Percentiles rank a stretch among this genome's conserved stretches.
Evolutionary conservation across 495 filamentous ascomycete genomes (phyloP).

Genomic region (Aspergillus wentii): DNA sequence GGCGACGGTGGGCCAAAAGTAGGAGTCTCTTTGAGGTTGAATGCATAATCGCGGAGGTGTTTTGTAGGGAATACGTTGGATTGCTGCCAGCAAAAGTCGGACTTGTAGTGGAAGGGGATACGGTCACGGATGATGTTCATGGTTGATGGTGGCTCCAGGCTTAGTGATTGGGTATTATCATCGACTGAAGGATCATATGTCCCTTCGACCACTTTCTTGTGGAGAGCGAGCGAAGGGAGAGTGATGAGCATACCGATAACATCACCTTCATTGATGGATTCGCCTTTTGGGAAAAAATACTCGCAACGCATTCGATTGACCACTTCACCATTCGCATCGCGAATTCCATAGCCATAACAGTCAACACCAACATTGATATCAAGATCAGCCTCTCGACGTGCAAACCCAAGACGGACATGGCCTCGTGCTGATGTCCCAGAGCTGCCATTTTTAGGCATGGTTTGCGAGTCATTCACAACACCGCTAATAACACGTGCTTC

Average conservation of each 20-base stretch:
- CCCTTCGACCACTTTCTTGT: constrained; percentile 83
- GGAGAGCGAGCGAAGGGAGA: constrained; percentile 75
- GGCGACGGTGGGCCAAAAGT: constrained; percentile 50
- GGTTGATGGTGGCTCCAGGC: constrained; percentile 18
- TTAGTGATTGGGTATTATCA: constrained; percentile 16
- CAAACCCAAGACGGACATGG: constrained; percentile 88
- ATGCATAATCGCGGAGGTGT: constrained; percentile 70
- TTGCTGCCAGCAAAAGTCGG: constrained; percentile 89
- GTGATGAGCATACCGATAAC: constrained; percentile 93
- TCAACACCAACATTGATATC: constrained; percentile 95
- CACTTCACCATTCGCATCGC: constrained; percentile 84
- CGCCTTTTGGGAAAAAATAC: constrained; percentile 73
- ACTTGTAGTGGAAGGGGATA: constrained; percentile 89
- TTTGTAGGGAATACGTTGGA: constrained; percentile 88
- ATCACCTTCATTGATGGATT: constrained; percentile 75
- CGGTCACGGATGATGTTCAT: constrained; percentile 88
- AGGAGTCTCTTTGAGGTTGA: constrained; percentile 43
- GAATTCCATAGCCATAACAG: constrained; percentile 91
- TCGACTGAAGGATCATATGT: constrained; percentile 82
- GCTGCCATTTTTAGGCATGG: constrained; percentile 21
- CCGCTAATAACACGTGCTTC: constrained; percentile 84
- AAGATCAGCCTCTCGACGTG: constrained; percentile 81
- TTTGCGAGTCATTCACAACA: constrained; percentile 33
- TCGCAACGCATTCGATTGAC: constrained; percentile 90
- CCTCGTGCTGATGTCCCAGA: constrained; percentile 44